Conservation (phyloP, 805 yeast species). For the Starmerella tilneyi region DNA sequence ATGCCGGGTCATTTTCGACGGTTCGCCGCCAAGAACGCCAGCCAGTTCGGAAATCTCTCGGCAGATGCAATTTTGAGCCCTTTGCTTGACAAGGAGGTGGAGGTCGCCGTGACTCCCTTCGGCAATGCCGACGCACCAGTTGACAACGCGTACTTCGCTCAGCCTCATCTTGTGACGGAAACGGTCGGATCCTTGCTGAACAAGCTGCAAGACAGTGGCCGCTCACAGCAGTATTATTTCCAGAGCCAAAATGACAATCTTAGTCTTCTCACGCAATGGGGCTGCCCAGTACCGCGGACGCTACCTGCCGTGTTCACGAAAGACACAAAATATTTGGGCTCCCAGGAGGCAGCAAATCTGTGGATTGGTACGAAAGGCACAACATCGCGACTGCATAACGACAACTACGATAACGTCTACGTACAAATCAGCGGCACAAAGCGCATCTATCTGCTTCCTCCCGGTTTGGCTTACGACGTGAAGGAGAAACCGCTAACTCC, state of each 20-base stretch:
- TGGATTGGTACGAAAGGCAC: conserved; percentile 32
- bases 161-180: conserved; percentile 28
- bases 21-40: conserved; percentile 1
- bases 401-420: conserved; percentile 34
- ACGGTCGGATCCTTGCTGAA: conserved; percentile 25
- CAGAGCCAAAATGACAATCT: conserved; percentile 35
- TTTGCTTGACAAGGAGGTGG: conserved; percentile 5
- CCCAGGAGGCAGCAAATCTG: conserved; percentile 33
- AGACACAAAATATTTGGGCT: conserved; percentile 23
- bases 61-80: conserved; percentile 6
- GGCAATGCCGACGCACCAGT: conserved; percentile 36
- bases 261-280: conserved; percentile 7
- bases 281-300: conserved; percentile 15
- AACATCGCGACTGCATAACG: conserved; percentile 32
- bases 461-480: conserved; percentile 28
- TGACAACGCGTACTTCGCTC: conserved; percentile 26
- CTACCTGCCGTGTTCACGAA: conserved; percentile 18
- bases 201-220: conserved; percentile 9
- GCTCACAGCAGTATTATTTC: conserved; percentile 28
- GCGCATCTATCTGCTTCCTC: conserved; percentile 31
- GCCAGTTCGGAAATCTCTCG: background rate
- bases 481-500: conserved; percentile 28
- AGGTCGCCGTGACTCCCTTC: conserved; percentile 30
- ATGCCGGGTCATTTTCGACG: conserved; percentile 15
- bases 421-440: conserved; percentile 32